Evolutionary conservation across 2,329 filamentous ascomycete species (phyloP).

Genomic region (Fusarium sp.): DNA sequence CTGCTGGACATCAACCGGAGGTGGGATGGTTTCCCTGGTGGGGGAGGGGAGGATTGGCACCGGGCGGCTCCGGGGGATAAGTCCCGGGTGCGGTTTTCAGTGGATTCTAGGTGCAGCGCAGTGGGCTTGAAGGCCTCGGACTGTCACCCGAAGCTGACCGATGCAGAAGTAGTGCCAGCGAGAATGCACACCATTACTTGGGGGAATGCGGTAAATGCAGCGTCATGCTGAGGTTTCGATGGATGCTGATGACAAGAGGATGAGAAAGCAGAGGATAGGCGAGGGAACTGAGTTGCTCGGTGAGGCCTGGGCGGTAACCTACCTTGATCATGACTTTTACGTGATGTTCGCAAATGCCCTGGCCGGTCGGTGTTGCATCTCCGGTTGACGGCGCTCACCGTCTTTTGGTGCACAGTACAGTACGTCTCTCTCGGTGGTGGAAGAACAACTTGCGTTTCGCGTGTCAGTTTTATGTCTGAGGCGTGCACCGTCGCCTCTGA

Average conservation of each 20-base stretch:
- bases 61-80: slow-evolving; percentile 25
- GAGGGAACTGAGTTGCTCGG: background rate
- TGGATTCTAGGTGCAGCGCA: slow-evolving; percentile 4
- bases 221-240: slow-evolving; percentile 7
- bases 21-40: slow-evolving; percentile 8
- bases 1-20: slow-evolving; percentile 1
- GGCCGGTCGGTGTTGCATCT: slow-evolving; percentile 24
- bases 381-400: slow-evolving; percentile 33
- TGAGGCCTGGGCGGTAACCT: background rate
- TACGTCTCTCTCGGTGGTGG: background rate
- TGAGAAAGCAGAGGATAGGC: background rate
- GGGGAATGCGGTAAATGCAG: slow-evolving; percentile 11
- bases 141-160: slow-evolving; percentile 3
- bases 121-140: slow-evolving; percentile 1
- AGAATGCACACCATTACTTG: slow-evolving; percentile 17
- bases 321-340: slow-evolving; percentile 19
- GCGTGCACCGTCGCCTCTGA: slow-evolving; percentile 16
- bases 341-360: slow-evolving; percentile 11
- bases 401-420: slow-evolving; percentile 26
- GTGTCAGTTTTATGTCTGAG: slow-evolving; percentile 12
- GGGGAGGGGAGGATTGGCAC: slow-evolving; percentile 33
- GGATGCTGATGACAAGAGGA: background rate
- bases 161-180: slow-evolving; percentile 10
- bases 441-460: background rate
- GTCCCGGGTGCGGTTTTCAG: slow-evolving; percentile 28